Percentiles rank a stretch among this genome's conserved stretches.
Evolutionary conservation across 164 flowering plant species (phyloP).

Genomic region (Magnolia changhungtana): DNA sequence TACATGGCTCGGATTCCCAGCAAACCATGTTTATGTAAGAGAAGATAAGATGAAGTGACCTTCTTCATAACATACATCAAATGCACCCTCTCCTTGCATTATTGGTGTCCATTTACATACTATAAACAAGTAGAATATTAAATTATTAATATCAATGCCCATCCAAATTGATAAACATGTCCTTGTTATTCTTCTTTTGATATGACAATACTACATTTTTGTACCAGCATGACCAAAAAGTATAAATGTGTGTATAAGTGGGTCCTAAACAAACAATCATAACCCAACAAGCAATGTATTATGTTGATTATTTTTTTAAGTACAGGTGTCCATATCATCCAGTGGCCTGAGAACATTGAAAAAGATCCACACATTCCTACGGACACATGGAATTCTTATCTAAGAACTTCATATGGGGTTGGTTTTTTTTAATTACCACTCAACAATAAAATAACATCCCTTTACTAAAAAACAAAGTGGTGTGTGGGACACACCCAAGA

Average conservation of each 20-base stretch:
- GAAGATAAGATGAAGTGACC: conserved; percentile 25
- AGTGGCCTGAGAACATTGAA: conserved; percentile 1
- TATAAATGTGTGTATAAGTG: background rate
- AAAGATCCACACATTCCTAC: conserved; percentile 13
- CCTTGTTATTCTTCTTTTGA: background rate
- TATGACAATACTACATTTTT: background rate
- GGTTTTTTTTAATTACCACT: conserved; percentile 19
- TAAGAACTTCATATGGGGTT: background rate
- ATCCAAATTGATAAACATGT: background rate
- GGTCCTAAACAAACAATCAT: background rate
- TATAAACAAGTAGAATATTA: background rate
- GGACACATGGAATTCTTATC: conserved; percentile 55
- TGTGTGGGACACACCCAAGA: conserved; percentile 16
- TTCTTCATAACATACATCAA: conserved; percentile 19
- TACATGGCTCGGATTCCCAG: background rate
- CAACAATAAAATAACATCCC: conserved; percentile 27
- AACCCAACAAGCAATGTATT: too few relatives aligned
- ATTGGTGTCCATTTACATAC: background rate
- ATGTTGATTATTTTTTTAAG: too few relatives aligned
- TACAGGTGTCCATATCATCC: conserved; percentile 15
- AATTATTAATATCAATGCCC: background rate
- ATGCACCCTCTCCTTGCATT: background rate
- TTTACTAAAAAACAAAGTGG: conserved; percentile 10
- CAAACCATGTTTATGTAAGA: conserved; percentile 7
- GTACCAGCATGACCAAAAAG: background rate